Conservation (phyloP, 1,139 yeast species). For the Protomyces lactucae-debilis region DNA sequence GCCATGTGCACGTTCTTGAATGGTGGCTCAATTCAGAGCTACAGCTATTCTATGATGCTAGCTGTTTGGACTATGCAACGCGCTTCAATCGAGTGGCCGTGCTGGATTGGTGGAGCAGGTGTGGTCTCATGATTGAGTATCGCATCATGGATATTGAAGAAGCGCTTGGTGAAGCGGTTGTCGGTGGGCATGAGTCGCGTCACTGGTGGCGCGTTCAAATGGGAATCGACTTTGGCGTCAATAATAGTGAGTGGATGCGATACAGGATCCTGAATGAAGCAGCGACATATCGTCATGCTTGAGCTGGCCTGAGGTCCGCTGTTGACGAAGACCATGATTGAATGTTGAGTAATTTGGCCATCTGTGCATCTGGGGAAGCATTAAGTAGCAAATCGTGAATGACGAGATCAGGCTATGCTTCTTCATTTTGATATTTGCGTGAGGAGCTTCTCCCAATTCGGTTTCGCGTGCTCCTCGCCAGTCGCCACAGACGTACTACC, state of each 20-base stretch:
- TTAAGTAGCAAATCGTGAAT: neutral
- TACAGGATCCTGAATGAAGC: conserved; percentile 22
- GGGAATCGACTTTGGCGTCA: conserved; percentile 25
- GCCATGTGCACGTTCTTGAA: conserved; percentile 16
- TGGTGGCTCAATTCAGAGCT: conserved; percentile 25
- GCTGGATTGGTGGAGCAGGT: conserved; percentile 24
- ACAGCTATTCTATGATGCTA: conserved; percentile 21
- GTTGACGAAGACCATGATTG: neutral
- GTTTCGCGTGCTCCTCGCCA: conserved; percentile 10
- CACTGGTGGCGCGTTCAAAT: conserved; percentile 22
- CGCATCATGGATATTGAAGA: conserved; percentile 26
- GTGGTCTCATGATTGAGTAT: conserved; percentile 24
- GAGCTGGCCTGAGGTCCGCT: neutral
- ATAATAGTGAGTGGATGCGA: conserved; percentile 24
- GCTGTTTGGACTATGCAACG: conserved; percentile 23
- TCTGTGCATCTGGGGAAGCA: neutral
- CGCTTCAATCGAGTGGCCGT: conserved; percentile 24
- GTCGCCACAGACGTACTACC: neutral
- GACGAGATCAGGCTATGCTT: neutral
- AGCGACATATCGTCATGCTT: conserved; percentile 22
- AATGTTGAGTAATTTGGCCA: neutral
- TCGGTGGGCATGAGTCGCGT: conserved; percentile 23
- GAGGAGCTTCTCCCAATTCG: conserved; percentile 21
- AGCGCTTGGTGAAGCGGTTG: conserved; percentile 25
- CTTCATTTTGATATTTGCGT: conserved; percentile 15